Evolutionary conservation across 495 filamentous ascomycete species (phyloP), one percentile per base, ranked within the genome.

Genomic region (Melanomma pulvis-pyrius): DNA sequence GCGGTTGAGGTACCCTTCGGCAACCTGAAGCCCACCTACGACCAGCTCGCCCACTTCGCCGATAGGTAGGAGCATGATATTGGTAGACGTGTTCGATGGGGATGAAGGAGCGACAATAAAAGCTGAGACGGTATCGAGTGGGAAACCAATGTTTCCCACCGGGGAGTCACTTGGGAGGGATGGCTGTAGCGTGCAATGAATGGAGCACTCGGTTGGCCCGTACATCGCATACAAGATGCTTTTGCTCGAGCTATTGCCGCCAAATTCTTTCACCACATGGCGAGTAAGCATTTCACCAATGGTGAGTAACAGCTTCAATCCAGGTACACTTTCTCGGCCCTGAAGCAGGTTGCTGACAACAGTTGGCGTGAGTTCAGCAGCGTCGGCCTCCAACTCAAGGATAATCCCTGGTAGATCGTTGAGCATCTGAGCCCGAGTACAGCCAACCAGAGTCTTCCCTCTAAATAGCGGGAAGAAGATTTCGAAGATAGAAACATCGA

Each of bases 401-500:
- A 96, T 86, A 9, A 85, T 79, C 2, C 75, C 81, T 2, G 86
- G 84, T 21, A 96, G 81, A 72, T 94, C 87, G 55, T 86, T 83
- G 26, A 94, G 81, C 77, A 93, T 83, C 3, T 81, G 73, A 21
- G 77, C 75, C 22, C 91, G 83, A 22, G 82, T 79, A 58, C 88
- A 89, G 51, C 84, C 84, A 47, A 92, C 85, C 7, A 96, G 80
- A 0, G 90, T 92, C 26, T 77, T 78, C 1, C 90, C 89, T 52
- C 90, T 80, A 54, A 85, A 86, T 0, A 92, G 72, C 0, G 92
- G 86, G 71, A 93, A 96, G 79, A 94, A 96, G 7, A 92, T 90
- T 72, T 96, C 92, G 63, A 94, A 94, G 0, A 93, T 85, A 0
- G 89, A 93, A 3, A 96, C 91, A 71, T 96, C 92, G 68, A 96